Percentiles rank a stretch among this genome's conserved stretches.
These are phyloP conservation scores for Thermothielavioides terrestris DNA, from an alignment of 495 filamentous ascomycete genomes.

Conservation along the genomic window DNA sequence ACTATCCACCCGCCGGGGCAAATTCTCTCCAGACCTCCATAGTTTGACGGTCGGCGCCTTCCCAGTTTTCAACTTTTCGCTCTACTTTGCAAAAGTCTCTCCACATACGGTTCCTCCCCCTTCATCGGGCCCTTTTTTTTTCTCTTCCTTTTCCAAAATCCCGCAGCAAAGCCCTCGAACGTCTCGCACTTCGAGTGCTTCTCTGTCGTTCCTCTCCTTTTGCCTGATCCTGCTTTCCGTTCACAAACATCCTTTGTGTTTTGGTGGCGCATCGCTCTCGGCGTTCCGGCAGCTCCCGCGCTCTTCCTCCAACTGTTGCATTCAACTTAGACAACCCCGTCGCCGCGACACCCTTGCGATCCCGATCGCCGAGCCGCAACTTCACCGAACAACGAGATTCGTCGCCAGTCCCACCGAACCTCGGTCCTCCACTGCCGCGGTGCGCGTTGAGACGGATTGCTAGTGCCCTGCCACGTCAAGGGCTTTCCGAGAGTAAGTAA, in stretches of 20 bases:
- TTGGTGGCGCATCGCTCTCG: conserved; percentile 16
- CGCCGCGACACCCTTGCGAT: no score
- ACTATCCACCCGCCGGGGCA: conserved; percentile 19
- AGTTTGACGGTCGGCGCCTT: conserved; percentile 11
- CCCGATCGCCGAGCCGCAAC: no score
- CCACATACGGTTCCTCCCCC: conserved; percentile 12
- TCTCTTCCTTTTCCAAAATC: conserved; percentile 14
- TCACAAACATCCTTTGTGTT: conserved; percentile 24
- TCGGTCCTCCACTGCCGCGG: no score
- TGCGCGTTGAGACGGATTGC: no score
- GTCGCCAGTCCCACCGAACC: no score
- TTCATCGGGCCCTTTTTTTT: conserved; percentile 14
- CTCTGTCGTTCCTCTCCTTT: conserved; percentile 9
- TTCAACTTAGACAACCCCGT: no score
- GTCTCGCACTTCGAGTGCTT: conserved; percentile 6
- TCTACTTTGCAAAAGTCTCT: conserved; percentile 9
- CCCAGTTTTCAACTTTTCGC: conserved; percentile 14
- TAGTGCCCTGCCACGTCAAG: no score
- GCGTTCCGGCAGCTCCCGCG: conserved; percentile 34
- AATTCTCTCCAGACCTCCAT: conserved; percentile 18
- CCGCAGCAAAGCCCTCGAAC: no score
- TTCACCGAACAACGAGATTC: no score
- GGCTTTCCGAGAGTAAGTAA: no score
- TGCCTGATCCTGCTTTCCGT: conserved; percentile 6
- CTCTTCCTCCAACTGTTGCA: conserved; percentile 13